phyloP scores from a whole-genome alignment of 805 yeast species.

The Wickerhamiella cacticola region DNA sequence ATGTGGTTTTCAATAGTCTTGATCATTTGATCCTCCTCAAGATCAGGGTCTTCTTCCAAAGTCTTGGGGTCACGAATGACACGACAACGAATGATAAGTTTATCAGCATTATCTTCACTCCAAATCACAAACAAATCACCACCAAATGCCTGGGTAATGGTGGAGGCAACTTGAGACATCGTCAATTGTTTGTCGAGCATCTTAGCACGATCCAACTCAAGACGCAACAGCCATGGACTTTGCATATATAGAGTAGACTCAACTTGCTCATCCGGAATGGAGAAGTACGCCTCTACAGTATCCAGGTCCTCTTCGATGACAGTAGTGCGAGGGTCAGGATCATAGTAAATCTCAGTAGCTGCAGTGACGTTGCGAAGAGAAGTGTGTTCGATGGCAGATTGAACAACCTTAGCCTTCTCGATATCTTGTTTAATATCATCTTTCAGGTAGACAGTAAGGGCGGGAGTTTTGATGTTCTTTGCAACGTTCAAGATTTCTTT shows the following conservation, averaged over 20 bases:
- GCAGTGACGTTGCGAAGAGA: conserved; percentile 88
- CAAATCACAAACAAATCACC: conserved; percentile 94
- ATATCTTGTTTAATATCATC: conserved; percentile 74
- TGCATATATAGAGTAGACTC: conserved; percentile 89
- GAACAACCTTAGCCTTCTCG: conserved; percentile 87
- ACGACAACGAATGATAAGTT: conserved; percentile 93
- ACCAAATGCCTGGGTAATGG: conserved; percentile 82
- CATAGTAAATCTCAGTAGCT: conserved; percentile 94
- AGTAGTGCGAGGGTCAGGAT: conserved; percentile 96
- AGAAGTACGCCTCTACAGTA: conserved; percentile 92
- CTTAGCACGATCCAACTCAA: conserved; percentile 95
- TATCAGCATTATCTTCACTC: conserved; percentile 98
- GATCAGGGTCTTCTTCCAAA: conserved; percentile 84
- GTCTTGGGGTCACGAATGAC: conserved; percentile 93
- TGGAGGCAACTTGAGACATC: conserved; percentile 96
- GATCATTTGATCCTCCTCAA: conserved; percentile 93
- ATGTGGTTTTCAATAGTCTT: conserved; percentile 91
- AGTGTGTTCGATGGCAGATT: conserved; percentile 95
- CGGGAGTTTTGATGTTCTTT: conserved; percentile 98
- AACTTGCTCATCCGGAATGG: conserved; percentile 94
- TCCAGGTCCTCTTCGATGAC: conserved; percentile 93
- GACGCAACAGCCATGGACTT: conserved; percentile 94
- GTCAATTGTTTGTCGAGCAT: conserved; percentile 96
- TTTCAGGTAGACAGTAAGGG: conserved; percentile 82
- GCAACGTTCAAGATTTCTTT: conserved; percentile 98